Evolutionary conservation across 371 early-diverging fungal genomes (phyloP).

Genomic region (Rhizopus delemar): DNA sequence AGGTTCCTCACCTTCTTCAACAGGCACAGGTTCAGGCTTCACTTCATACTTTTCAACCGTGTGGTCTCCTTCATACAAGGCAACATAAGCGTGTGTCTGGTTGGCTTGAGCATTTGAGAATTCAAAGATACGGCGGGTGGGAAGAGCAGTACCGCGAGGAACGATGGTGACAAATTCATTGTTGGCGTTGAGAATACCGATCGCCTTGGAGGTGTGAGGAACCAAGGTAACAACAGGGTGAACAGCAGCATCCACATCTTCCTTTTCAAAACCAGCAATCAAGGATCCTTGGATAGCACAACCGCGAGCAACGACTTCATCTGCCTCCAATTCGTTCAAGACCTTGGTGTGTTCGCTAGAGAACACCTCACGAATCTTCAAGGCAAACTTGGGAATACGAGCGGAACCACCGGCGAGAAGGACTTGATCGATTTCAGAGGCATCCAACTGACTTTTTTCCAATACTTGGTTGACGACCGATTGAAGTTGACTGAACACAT

Average conservation of each 20-base stretch:
- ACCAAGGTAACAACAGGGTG: slow-evolving; percentile 67
- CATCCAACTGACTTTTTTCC: slow-evolving; percentile 65
- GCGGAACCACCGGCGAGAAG: slow-evolving; percentile 97
- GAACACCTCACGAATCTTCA: slow-evolving; percentile 84
- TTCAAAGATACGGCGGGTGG: slow-evolving; percentile 76
- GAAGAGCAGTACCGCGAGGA: slow-evolving; percentile 83
- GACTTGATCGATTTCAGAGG: slow-evolving; percentile 81
- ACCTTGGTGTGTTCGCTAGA: slow-evolving; percentile 79
- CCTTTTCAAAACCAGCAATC: slow-evolving; percentile 60
- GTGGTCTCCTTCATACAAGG: slow-evolving; percentile 81
- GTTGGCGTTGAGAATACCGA: slow-evolving; percentile 77
- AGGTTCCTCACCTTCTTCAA: slow-evolving; percentile 58
- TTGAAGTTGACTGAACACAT: slow-evolving; percentile 77
- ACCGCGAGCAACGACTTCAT: slow-evolving; percentile 98
- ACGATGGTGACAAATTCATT: slow-evolving; percentile 78
- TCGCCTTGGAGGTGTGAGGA: slow-evolving; percentile 69
- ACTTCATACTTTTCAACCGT: slow-evolving; percentile 62
- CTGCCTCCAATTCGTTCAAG: slow-evolving; percentile 77
- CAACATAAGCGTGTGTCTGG: slow-evolving; percentile 78
- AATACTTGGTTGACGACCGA: slow-evolving; percentile 75
- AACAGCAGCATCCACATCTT: slow-evolving; percentile 55
- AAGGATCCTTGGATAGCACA: slow-evolving; percentile 95
- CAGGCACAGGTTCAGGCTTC: slow-evolving; percentile 49
- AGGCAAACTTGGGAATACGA: slow-evolving; percentile 96
- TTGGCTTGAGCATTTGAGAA: slow-evolving; percentile 68